phyloP scores from a whole-genome alignment of 306 rosid species.

The Prinsepia uniflora region DNA sequence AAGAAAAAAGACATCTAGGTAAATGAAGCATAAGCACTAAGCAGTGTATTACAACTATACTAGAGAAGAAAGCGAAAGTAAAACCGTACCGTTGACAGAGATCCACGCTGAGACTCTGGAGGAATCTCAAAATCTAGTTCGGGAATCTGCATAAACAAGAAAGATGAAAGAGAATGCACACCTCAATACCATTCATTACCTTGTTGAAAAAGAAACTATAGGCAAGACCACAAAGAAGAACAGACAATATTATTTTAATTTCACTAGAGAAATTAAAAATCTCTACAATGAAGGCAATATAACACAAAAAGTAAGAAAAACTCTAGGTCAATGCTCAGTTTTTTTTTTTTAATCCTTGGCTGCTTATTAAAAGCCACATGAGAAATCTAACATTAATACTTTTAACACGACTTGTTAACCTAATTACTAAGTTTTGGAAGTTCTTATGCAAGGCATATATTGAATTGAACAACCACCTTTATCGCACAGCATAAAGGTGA shows the following conservation, averaged over 20 bases:
- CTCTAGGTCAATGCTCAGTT: not conserved
- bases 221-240: not conserved
- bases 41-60: not conserved
- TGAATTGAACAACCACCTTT: not conserved
- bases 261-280: too few relatives aligned
- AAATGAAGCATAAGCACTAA: not conserved
- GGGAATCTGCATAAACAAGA: conserved; percentile 62
- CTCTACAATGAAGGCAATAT: not conserved
- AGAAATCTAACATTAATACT: not conserved
- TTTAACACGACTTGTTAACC: not conserved
- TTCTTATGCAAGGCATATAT: not conserved
- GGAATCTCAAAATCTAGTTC: conserved; percentile 94
- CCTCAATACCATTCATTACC: not conserved
- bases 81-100: conserved; percentile 70
- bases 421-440: not conserved
- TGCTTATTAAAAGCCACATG: not conserved
- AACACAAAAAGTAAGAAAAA: not conserved
- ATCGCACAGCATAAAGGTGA: not conserved
- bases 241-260: not conserved
- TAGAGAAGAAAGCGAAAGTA: not conserved
- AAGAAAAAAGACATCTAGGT: not conserved
- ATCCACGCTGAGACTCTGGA: conserved; percentile 90
- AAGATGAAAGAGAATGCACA: conserved; percentile 12
- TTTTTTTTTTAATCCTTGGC: not conserved
- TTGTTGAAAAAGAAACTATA: not conserved